These are phyloP conservation scores for Oligophagozyma castellii DNA, from an alignment of 1,139 yeast species.

Conservation along the genomic window DNA sequence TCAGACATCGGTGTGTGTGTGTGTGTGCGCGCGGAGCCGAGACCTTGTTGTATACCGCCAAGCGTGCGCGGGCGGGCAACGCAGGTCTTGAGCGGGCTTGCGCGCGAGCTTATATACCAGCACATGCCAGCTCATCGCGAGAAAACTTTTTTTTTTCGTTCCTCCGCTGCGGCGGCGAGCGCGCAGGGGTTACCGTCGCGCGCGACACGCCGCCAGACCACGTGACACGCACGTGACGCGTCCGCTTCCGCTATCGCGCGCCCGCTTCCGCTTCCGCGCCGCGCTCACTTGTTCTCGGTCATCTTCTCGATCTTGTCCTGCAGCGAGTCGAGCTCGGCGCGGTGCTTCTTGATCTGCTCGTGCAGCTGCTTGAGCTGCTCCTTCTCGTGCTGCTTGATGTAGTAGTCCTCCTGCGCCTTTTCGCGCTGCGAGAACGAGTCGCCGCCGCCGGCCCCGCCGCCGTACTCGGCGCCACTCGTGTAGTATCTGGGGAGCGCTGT, in stretches of 20 bases:
- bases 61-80: background rate
- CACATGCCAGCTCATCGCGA: too few relatives aligned
- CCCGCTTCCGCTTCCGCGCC: background rate
- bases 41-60: background rate
- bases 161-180: too few relatives aligned
- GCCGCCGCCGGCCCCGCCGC: conserved; percentile 35
- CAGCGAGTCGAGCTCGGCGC: conserved; percentile 28
- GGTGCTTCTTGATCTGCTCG: conserved; percentile 38
- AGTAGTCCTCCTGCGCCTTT: conserved; percentile 55
- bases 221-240: too few relatives aligned
- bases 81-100: background rate
- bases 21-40: background rate
- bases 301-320: conserved; percentile 23
- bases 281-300: conserved; percentile 6
- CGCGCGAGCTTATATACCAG: background rate
- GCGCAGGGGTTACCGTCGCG: too few relatives aligned
- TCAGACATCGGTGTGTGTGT: conserved; percentile 33
- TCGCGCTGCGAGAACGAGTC: conserved; percentile 54
- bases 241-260: background rate
- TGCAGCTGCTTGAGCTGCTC: conserved; percentile 43
- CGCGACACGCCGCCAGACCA: too few relatives aligned
- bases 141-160: too few relatives aligned
- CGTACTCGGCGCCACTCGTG: conserved; percentile 39
- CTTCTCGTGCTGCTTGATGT: conserved; percentile 47
- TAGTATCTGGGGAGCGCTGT: conserved; percentile 29